phyloP scores from a whole-genome alignment of 2,329 filamentous ascomycete genomes.

The Ascochyta clinopodiicola region DNA sequence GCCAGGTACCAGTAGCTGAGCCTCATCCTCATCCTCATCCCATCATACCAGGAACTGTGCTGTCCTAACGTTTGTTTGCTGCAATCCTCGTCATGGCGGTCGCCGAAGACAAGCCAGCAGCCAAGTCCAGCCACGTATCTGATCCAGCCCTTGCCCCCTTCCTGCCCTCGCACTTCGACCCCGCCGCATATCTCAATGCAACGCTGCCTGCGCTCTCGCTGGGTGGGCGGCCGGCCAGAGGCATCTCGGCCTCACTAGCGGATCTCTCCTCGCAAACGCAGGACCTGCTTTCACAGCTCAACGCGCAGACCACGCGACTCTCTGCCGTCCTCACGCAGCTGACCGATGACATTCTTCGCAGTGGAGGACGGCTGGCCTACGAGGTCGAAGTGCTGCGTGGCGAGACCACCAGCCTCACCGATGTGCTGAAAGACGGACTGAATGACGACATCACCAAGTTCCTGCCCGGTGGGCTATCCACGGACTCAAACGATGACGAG shows the following conservation, averaged over 20 bases:
- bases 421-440: conserved; percentile 76
- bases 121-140: conserved; percentile 62
- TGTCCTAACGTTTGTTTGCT: background rate
- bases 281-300: conserved; percentile 83
- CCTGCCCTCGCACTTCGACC: conserved; percentile 77
- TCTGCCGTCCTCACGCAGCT: conserved; percentile 83
- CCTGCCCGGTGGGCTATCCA: conserved; percentile 58
- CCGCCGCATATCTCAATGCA: conserved; percentile 83
- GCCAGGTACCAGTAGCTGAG: background rate
- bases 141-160: conserved; percentile 79
- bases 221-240: conserved; percentile 50
- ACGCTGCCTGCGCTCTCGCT: conserved; percentile 72
- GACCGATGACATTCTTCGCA: conserved; percentile 92
- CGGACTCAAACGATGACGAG: conserved; percentile 16
- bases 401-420: conserved; percentile 80
- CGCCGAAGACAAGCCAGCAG: conserved; percentile 23
- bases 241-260: conserved; percentile 66
- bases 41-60: too few relatives aligned
- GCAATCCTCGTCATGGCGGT: conserved; percentile 32
- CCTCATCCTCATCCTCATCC: conserved; percentile 12
- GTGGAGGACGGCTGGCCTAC: conserved; percentile 86
- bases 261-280: conserved; percentile 83
- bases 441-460: conserved; percentile 76
- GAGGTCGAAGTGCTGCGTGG: conserved; percentile 93
- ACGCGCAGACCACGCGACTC: conserved; percentile 83